Evolutionary conservation across 495 filamentous ascomycete genomes (phyloP).

Genomic region (Penicilliopsis zonata): DNA sequence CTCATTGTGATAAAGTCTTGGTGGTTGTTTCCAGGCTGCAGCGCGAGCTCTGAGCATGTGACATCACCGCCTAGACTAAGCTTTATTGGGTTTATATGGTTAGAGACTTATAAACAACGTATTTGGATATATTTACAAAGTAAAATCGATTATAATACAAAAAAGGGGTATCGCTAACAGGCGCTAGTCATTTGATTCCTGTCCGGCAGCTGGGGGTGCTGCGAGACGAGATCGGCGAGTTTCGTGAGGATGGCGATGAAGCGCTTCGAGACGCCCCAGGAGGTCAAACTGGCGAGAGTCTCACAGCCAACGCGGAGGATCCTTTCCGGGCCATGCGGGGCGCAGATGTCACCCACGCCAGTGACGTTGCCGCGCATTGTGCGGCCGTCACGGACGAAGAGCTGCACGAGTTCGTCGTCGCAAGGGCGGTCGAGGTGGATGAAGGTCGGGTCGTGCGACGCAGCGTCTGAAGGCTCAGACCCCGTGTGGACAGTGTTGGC

Average conservation of each 20-base stretch:
- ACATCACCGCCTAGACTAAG: no score
- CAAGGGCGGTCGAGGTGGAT: slow-evolving; percentile 40
- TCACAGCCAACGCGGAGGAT: slow-evolving; percentile 31
- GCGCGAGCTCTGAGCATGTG: no score
- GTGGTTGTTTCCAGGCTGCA: no score
- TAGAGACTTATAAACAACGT: no score
- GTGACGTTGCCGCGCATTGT: slow-evolving; percentile 33
- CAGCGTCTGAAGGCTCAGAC: slow-evolving; percentile 1
- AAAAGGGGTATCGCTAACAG: no score
- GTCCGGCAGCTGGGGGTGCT: not conserved
- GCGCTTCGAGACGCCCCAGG: slow-evolving; percentile 27
- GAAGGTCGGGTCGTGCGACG: slow-evolving; percentile 14
- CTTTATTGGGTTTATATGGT: no score
- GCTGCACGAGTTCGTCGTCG: slow-evolving; percentile 42
- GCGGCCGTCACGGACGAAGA: slow-evolving; percentile 37
- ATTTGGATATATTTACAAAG: no score
- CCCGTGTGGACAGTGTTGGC: not conserved
- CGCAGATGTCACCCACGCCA: slow-evolving; percentile 39
- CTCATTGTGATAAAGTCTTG: no score
- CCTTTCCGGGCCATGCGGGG: slow-evolving; percentile 25
- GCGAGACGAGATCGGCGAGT: slow-evolving; percentile 13
- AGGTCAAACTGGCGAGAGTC: slow-evolving; percentile 19
- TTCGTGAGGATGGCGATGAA: slow-evolving; percentile 19
- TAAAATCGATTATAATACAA: no score
- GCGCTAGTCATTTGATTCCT: no score